phyloP scores from a whole-genome alignment of 208 protist species.

The Trypanosoma cruzi region DNA sequence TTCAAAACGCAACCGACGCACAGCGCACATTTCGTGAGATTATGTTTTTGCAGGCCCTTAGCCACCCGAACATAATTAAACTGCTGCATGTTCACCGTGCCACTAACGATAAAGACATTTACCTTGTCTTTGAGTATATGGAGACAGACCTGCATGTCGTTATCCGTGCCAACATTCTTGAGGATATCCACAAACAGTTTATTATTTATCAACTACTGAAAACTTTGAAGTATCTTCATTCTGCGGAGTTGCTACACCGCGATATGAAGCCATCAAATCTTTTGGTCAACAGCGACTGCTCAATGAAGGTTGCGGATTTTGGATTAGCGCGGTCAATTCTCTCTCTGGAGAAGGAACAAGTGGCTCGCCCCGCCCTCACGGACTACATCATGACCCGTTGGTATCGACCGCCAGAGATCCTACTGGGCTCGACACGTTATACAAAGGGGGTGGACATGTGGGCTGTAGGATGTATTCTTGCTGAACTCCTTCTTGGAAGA shows the following conservation, averaged over 20 bases:
- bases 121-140: slow-evolving; percentile 99
- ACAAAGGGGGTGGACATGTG: slow-evolving; percentile 98
- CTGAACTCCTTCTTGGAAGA: slow-evolving; percentile 95
- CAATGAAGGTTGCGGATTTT: slow-evolving; percentile 98
- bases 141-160: slow-evolving; percentile 95
- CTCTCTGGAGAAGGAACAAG: slow-evolving; percentile 86
- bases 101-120: slow-evolving; percentile 97
- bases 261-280: slow-evolving; percentile 96
- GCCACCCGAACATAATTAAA: slow-evolving; percentile 98
- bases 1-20: slow-evolving; percentile 93
- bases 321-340: slow-evolving; percentile 96
- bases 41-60: slow-evolving; percentile 96
- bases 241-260: slow-evolving; percentile 90
- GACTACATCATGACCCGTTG: slow-evolving; percentile 97
- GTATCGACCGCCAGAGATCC: slow-evolving; percentile 98
- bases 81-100: slow-evolving; percentile 97
- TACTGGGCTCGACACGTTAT: slow-evolving; percentile 96
- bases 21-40: slow-evolving; percentile 97
- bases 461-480: slow-evolving; percentile 98
- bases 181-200: slow-evolving; percentile 97
- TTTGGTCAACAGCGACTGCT: slow-evolving; percentile 93
- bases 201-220: slow-evolving; percentile 98
- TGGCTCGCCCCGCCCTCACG: slow-evolving; percentile 87
- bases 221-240: slow-evolving; percentile 97
- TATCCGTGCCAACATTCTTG: slow-evolving; percentile 97